A percentile compares a stretch with the other conserved stretches of the same genome.
Conservation (phyloP, 192 early-diverging fungal genomes). For the Rhizoclosmatium globosum region DNA sequence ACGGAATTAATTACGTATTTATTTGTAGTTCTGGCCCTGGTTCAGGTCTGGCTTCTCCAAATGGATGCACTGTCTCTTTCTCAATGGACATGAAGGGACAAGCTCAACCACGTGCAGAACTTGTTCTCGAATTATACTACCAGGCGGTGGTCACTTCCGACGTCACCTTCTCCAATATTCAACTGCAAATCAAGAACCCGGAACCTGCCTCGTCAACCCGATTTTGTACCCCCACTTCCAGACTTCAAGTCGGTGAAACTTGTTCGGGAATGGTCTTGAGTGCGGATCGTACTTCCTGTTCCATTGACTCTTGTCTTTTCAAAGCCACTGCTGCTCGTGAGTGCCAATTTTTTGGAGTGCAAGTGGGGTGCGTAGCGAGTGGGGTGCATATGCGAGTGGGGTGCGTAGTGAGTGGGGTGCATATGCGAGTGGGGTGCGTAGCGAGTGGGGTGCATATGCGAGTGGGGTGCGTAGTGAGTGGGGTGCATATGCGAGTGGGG, state of each 20-base stretch:
- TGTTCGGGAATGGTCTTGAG: constrained; percentile 30
- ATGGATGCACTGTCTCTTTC: constrained; percentile 23
- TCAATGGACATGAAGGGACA: constrained; percentile 29
- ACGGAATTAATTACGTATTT: too few species aligned
- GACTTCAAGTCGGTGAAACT: constrained; percentile 17
- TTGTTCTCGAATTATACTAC: constrained; percentile 34
- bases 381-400: too few species aligned
- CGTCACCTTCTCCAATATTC: constrained; percentile 16
- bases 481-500: too few species aligned
- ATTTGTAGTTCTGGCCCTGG: neutral
- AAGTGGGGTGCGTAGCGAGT: too few species aligned
- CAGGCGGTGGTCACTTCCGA: constrained; percentile 7
- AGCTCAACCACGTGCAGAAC: constrained; percentile 20
- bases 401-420: too few species aligned
- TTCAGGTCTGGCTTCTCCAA: neutral
- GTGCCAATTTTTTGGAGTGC: neutral
- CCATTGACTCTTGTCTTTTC: constrained; percentile 21
- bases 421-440: too few species aligned
- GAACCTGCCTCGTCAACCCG: neutral
- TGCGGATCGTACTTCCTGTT: constrained; percentile 6
- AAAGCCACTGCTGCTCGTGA: constrained; percentile 7
- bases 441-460: too few species aligned
- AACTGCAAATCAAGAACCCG: neutral
- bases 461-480: too few species aligned
- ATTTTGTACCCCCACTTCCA: constrained; percentile 20